These are phyloP conservation scores for Aspergillus puulaauensis DNA, from an alignment of 2,329 filamentous ascomycete species.

Conservation along the genomic window DNA sequence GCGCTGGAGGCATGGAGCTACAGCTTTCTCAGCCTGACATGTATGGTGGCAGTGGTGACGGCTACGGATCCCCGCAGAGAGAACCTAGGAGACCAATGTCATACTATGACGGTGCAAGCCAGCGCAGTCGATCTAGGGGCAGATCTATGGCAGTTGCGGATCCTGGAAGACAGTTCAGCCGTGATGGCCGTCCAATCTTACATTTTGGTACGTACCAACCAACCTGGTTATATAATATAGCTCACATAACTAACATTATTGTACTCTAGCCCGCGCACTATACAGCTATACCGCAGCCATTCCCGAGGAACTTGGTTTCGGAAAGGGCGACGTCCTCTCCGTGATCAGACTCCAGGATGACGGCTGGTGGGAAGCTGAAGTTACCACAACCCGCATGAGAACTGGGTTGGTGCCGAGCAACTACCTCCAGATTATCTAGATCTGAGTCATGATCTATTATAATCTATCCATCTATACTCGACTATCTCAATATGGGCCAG, in stretches of 20 bases:
- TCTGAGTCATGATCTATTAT: neutral
- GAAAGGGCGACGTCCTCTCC: conserved; percentile 87
- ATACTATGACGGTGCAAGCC: conserved; percentile 49
- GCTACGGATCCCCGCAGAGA: conserved; percentile 32
- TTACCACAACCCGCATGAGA: conserved; percentile 57
- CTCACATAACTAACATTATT: conserved; percentile 18
- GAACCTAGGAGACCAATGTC: conserved; percentile 47
- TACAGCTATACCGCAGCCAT: conserved; percentile 95
- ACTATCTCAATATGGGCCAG: neutral
- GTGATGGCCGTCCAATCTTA: conserved; percentile 81
- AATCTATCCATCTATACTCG: neutral
- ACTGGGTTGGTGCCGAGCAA: conserved; percentile 66
- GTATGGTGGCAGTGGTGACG: conserved; percentile 49
- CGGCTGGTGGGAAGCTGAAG: conserved; percentile 98
- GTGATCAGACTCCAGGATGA: conserved; percentile 92
- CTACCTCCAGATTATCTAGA: conserved; percentile 60
- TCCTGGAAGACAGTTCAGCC: conserved; percentile 69
- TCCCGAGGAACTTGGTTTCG: conserved; percentile 88
- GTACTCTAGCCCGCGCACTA: conserved; percentile 73
- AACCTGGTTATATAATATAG: neutral
- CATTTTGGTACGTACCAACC: conserved; percentile 75
- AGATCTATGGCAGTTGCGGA: conserved; percentile 82
- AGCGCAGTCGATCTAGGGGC: conserved; percentile 62
- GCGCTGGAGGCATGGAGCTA: conserved; percentile 61
- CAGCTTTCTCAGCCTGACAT: conserved; percentile 62